Base-by-base conservation (phyloP, 176 grass and related monocot genomes). In the Oryza glaberrima region DNA sequence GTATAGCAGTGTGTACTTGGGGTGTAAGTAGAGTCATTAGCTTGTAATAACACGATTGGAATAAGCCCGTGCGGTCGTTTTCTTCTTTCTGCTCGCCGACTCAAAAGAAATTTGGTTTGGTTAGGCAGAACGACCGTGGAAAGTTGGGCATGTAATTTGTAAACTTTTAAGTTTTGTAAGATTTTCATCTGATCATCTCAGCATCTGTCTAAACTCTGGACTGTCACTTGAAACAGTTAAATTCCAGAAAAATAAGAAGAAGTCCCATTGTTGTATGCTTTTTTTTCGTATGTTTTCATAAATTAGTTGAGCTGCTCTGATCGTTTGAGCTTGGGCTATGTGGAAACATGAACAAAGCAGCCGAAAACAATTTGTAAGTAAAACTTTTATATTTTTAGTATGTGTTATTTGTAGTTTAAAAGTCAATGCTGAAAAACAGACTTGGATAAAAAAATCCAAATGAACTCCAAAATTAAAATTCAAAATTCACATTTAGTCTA, bases 11-110 rank as follows among this genome's bases (percentile, higher is more conserved):
- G 52, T 51, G 48, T 56, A 19, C 52, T n/a, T 32, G 30, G 30
- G 17, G 46, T 61, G 78, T 36, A 63, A 69, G 43, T 65, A 69
- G 80, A 77, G n/a, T 38, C 23, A 45, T 75, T 58, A 34, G 36
- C 40, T 26, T 45, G 36, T 82, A 69, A 44, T 47, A 65, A 61
- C 32, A 65, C 13, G 15, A 20, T 80, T 51, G 67, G 10, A 80
- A 49, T 35, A 28, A n/a, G 25, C 17, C 49, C 7, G 3, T 47
- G 1, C 6, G 40, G 15, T 23, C 20, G 32, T 56, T 54, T 72
- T 48, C 43, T 72, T 48, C 43, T 84, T 60, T 51, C 44, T 40
- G 48, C 69, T 61, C 25, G 26, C 26, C 38, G 45, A 70, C n/a
- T 25, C 12, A 70, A 84, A 84, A 77, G 2, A 35, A 8, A 11